Conservation (phyloP, 371 early-diverging fungal species). For the Rhizopus sp. region DNA sequence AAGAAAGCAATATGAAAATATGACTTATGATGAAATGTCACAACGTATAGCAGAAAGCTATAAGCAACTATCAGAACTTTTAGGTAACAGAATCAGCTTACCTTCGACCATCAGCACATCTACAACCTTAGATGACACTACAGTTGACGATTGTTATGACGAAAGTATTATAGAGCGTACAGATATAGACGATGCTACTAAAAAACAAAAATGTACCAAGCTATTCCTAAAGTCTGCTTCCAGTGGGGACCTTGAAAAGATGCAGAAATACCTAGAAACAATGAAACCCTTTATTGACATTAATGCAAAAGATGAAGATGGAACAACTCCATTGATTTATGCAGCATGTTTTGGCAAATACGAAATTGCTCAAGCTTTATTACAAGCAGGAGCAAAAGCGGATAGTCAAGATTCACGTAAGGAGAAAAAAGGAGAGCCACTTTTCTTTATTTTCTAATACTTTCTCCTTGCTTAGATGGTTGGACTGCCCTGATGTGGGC, state of each 20-base stretch:
- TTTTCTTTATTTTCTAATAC: neutral
- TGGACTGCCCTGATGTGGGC: slow-evolving; percentile 97
- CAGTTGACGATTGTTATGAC: slow-evolving; percentile 8
- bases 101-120: slow-evolving; percentile 17
- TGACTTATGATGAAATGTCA: slow-evolving; percentile 47
- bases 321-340: slow-evolving; percentile 83
- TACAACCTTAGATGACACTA: slow-evolving; percentile 10
- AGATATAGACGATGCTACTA: slow-evolving; percentile 62
- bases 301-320: slow-evolving; percentile 82
- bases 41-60: slow-evolving; percentile 45
- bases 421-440: slow-evolving; percentile 15
- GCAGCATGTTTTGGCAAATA: slow-evolving; percentile 88
- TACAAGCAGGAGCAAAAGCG: slow-evolving; percentile 75
- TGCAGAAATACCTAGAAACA: slow-evolving; percentile 61
- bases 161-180: neutral
- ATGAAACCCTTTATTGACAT: slow-evolving; percentile 70
- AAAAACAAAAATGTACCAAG: slow-evolving; percentile 53
- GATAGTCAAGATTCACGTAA: slow-evolving; percentile 79
- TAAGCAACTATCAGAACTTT: slow-evolving; percentile 36
- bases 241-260: slow-evolving; percentile 93
- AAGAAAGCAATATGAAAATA: slow-evolving; percentile 45
- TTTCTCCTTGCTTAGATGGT: slow-evolving; percentile 57
- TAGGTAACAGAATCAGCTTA: slow-evolving; percentile 33
- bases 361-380: slow-evolving; percentile 64
- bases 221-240: slow-evolving; percentile 56